phyloP scores from a whole-genome alignment of 1,139 yeast species.

The Debaryomyces nepalensis region DNA sequence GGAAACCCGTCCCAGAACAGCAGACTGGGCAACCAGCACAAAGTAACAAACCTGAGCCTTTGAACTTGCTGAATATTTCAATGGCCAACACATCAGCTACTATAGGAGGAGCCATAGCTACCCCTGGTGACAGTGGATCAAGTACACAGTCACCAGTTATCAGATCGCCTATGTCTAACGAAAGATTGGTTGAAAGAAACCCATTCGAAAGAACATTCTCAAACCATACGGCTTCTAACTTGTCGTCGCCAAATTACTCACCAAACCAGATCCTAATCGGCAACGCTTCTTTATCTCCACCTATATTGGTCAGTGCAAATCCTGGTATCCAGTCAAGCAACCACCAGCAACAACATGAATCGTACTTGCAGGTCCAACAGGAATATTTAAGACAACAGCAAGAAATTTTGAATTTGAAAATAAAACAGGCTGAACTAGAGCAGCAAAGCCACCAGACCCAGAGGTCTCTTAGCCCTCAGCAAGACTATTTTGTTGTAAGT shows the following conservation, averaged over 20 bases:
- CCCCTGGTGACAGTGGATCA: not conserved
- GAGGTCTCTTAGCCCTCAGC: constrained; percentile 14
- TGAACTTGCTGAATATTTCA: not conserved
- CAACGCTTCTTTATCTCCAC: constrained; percentile 9
- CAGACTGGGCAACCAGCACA: not conserved
- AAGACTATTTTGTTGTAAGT: constrained; percentile 10
- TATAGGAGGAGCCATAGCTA: not conserved
- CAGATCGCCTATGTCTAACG: constrained; percentile 8
- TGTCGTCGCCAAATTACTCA: constrained; percentile 23
- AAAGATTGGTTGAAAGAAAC: constrained; percentile 31
- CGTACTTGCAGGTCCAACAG: constrained; percentile 44
- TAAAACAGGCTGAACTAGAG: constrained; percentile 22
- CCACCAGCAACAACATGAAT: constrained; percentile 35
- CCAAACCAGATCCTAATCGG: constrained; percentile 16
- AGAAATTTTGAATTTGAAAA: constrained; percentile 33
- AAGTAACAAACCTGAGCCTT: not conserved
- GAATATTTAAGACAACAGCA: constrained; percentile 46
- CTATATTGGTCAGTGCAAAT: constrained; percentile 8
- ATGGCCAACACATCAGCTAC: constrained; percentile 2
- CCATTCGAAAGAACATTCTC: constrained; percentile 45
- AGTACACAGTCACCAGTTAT: constrained; percentile 8
- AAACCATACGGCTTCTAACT: constrained; percentile 19
- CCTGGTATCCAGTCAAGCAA: constrained; percentile 5
- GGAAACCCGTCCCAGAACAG: not conserved
- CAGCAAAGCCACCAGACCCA: constrained; percentile 17